A percentile compares a stretch with the other conserved stretches of the same genome.
phyloP scores from a whole-genome alignment of 257 asterid genomes.

The Nicotiana knightiana region DNA sequence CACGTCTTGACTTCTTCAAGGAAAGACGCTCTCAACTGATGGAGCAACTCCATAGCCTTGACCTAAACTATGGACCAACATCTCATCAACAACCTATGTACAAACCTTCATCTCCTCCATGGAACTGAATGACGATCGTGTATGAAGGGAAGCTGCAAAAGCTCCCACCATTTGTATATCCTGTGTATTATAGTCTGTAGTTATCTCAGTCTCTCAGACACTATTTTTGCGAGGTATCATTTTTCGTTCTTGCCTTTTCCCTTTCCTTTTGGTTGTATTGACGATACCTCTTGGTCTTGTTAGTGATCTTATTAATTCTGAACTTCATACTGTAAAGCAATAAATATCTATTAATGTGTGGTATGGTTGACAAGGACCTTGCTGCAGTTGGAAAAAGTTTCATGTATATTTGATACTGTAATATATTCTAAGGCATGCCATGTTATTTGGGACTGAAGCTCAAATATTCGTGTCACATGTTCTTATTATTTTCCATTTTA shows the following conservation, averaged over 20 bases:
- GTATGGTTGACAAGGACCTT: background rate
- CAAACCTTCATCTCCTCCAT: slow-evolving; percentile 78
- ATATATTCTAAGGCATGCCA: background rate
- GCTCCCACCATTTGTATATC: slow-evolving; percentile 31
- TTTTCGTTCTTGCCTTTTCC: background rate
- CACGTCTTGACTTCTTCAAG: slow-evolving; percentile 93
- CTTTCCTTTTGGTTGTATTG: background rate
- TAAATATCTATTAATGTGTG: background rate
- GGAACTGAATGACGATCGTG: slow-evolving; percentile 47
- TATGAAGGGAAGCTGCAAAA: background rate
- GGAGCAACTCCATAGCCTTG: slow-evolving; percentile 91
- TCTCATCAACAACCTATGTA: slow-evolving; percentile 64
- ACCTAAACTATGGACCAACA: slow-evolving; percentile 55
- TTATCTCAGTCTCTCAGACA: background rate
- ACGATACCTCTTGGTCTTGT: background rate
- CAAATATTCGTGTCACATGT: background rate
- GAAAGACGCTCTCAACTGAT: slow-evolving; percentile 93
- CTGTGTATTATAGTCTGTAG: slow-evolving; percentile 11
- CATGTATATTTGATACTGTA: background rate
- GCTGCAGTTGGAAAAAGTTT: background rate
- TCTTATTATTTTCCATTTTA: too few relatives aligned
- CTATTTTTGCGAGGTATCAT: background rate
- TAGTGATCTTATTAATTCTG: background rate
- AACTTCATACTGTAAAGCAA: background rate
- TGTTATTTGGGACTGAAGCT: background rate